Evolutionary conservation across 345 rosid genomes (phyloP).

Genomic region (Salix koriyanagi): DNA sequence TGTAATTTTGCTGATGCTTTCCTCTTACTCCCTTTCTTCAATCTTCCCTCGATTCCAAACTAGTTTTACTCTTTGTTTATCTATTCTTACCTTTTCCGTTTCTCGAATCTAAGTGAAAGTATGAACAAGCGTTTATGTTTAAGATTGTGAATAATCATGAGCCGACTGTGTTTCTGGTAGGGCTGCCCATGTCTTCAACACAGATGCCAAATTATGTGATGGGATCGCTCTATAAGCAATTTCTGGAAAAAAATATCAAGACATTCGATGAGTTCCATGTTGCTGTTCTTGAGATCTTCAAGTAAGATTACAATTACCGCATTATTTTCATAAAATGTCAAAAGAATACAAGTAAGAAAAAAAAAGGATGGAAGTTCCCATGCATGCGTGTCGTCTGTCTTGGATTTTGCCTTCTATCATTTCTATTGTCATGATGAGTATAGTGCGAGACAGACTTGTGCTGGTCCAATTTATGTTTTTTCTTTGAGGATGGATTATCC

Average conservation of each 20-base stretch:
- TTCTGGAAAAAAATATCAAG: slow-evolving; percentile 45
- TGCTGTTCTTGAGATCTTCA: slow-evolving; percentile 73
- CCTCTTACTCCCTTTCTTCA: not conserved
- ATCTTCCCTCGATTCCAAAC: not conserved
- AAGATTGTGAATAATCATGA: not conserved
- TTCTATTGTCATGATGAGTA: too few species aligned
- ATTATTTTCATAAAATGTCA: too few species aligned
- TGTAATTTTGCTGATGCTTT: not conserved
- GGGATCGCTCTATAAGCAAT: slow-evolving; percentile 60
- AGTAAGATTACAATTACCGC: slow-evolving; percentile 31
- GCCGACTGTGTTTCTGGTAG: slow-evolving; percentile 20
- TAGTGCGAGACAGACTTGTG: too few species aligned
- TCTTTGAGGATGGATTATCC: too few species aligned
- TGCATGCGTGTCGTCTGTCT: not conserved
- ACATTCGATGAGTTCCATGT: slow-evolving; percentile 60
- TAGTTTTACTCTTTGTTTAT: not conserved
- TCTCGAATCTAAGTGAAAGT: not conserved
- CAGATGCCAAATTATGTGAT: slow-evolving; percentile 56
- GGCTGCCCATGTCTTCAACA: slow-evolving; percentile 39
- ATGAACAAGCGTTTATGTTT: not conserved
- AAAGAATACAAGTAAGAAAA: too few species aligned
- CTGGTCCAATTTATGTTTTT: too few species aligned
- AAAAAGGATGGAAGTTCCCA: too few species aligned
- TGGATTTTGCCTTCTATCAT: not conserved
- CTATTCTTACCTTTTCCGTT: too few species aligned